Base-by-base conservation (phyloP, 2,329 filamentous ascomycete genomes). In the Camillea tinctor region DNA sequence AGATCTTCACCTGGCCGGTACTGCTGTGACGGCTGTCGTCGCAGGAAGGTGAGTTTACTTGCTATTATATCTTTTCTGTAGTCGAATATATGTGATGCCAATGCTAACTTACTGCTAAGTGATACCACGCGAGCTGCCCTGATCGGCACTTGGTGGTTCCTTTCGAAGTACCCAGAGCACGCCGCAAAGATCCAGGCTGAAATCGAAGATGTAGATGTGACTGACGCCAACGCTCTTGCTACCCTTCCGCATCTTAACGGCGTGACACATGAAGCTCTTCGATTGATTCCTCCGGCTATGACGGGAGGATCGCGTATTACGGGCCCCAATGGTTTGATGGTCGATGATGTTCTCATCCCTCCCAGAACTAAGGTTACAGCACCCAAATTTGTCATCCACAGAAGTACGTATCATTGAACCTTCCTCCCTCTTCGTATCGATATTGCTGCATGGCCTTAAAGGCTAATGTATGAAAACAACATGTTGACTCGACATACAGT, bases 11-110 rank as follows among this genome's bases (percentile, higher is more conserved):
- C 59, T 66, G 30, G 49, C 54, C 8, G 65, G 65, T 50, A 65
- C 60, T 8, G 60, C 62, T 17, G 59, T 61, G 22, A 67, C 65
- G 24, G 64, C 64, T 3, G 64, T 67, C n/a, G 62, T 67, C 52
- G 65, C 65, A 54, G 65, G 65, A 56, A 67, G 65, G 65, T 64
- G 8, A 50, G 65, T 64, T 54, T 40, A n/a, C 50, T 26, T 44
- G 36, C 36, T 44, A 11, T n/a, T 44, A 6, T n/a, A 21, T 26
- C 23, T 40, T 17, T 17, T 22, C 24, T 24, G 24, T 21, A 44
- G 17, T 17, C 36, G 3, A 8, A 24, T 40, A 19, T 7, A 17
- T 15, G 3, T 40, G 13, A 9, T 50, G 19, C 52, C 58, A 53
- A 56, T 2, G 23, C 49, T 26, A 20, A n/a, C 7, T 2, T 23